A percentile compares a stretch with the other conserved stretches of the same genome.
Evolutionary conservation across 2,329 filamentous ascomycete species (phyloP).

Genomic region (Phoma herbarum): DNA sequence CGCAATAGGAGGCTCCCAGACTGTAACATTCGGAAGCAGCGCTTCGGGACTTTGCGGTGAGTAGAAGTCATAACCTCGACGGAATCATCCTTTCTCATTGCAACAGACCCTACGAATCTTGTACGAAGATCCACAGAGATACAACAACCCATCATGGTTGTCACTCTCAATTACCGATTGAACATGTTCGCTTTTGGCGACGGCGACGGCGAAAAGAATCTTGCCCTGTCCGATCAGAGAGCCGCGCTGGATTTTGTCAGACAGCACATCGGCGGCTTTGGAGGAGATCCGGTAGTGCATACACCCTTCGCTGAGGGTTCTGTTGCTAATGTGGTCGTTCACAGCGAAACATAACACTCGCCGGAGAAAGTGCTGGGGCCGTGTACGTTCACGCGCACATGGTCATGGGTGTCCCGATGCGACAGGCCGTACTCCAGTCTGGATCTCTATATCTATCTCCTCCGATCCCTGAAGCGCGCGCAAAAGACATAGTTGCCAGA

Average conservation of each 20-base stretch:
- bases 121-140: background rate
- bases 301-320: fast-evolving
- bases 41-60: background rate
- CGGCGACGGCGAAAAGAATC: background rate
- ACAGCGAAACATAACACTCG: background rate
- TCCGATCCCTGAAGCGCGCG: background rate
- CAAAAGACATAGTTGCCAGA: background rate
- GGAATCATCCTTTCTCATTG: background rate
- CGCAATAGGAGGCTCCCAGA: background rate
- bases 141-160: background rate
- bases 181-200: background rate
- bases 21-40: background rate
- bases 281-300: background rate
- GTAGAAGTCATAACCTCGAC: background rate
- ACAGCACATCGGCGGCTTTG: background rate
- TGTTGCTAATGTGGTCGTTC: background rate
- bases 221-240: background rate
- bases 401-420: background rate
- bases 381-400: background rate
- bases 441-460: background rate
- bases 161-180: background rate
- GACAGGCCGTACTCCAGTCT: background rate
- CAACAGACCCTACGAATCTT: background rate
- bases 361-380: background rate
- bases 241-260: background rate